These are phyloP conservation scores for Mycena kentingensis DNA, from an alignment of 768 basidiomycete species.

Conservation along the genomic window DNA sequence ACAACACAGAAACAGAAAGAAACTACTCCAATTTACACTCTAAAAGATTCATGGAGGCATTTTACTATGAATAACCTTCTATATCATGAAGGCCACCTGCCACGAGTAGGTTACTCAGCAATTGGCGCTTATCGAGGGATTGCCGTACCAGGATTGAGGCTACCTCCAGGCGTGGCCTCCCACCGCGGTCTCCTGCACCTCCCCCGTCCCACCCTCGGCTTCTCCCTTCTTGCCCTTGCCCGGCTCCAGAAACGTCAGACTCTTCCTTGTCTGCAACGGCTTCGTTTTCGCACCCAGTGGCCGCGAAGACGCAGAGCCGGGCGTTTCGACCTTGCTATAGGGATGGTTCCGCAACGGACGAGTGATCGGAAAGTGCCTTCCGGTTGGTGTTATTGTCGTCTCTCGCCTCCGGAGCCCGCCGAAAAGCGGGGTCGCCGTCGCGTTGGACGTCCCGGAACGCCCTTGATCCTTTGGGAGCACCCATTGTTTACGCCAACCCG, in stretches of 20 bases:
- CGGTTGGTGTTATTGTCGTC: slow-evolving; percentile 48
- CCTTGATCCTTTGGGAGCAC: slow-evolving; percentile 39
- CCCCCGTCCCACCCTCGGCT: too few relatives aligned
- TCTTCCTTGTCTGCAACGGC: slow-evolving; percentile 26
- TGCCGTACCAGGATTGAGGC: too few relatives aligned
- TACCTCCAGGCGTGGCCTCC: too few relatives aligned
- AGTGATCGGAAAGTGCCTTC: slow-evolving; percentile 34
- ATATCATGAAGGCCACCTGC: too few relatives aligned
- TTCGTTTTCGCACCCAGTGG: slow-evolving; percentile 5
- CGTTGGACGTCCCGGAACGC: slow-evolving; percentile 17
- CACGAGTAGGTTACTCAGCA: too few relatives aligned
- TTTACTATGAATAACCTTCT: too few relatives aligned
- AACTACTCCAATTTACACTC: too few relatives aligned
- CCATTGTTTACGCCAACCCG: slow-evolving; percentile 60
- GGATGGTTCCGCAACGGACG: slow-evolving; percentile 22
- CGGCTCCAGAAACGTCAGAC: slow-evolving; percentile 27
- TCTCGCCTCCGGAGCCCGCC: slow-evolving; percentile 41
- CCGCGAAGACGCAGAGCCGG: slow-evolving; percentile 17
- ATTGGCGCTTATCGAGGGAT: too few relatives aligned
- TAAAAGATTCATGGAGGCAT: too few relatives aligned
- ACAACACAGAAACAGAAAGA: too few relatives aligned
- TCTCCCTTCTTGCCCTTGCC: too few relatives aligned
- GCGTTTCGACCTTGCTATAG: slow-evolving; percentile 18
- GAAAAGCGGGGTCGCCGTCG: slow-evolving; percentile 31
- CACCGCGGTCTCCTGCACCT: too few relatives aligned